Percentiles rank a stretch among this genome's conserved stretches.
Evolutionary conservation across 1,139 yeast species (phyloP).

Genomic region (Zygoascus hellenicus): DNA sequence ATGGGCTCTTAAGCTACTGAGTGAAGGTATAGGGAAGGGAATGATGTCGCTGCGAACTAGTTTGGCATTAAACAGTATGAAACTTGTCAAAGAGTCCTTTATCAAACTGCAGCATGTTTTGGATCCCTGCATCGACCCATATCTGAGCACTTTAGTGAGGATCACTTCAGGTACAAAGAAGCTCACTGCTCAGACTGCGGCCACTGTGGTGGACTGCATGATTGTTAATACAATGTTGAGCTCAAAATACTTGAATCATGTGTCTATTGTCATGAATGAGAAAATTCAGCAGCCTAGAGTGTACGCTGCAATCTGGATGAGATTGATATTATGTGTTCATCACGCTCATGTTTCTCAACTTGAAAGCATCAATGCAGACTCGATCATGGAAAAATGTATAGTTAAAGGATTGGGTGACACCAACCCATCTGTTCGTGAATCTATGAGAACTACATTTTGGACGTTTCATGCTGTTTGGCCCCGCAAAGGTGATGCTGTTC

Average conservation of each 20-base stretch:
- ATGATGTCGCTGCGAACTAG: conserved; percentile 77
- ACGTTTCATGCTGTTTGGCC: conserved; percentile 49
- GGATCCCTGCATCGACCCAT: conserved; percentile 59
- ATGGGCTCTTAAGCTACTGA: conserved; percentile 39
- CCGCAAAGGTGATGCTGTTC: conserved; percentile 35
- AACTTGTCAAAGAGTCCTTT: conserved; percentile 68
- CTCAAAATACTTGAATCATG: conserved; percentile 47
- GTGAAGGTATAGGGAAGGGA: conserved; percentile 66
- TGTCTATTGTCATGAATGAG: conserved; percentile 54
- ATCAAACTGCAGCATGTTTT: conserved; percentile 44
- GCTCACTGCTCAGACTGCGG: conserved; percentile 71
- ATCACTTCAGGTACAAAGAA: conserved; percentile 72
- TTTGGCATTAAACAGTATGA: conserved; percentile 68
- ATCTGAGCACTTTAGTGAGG: conserved; percentile 53
- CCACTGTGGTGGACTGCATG: conserved; percentile 58
- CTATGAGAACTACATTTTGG: conserved; percentile 75
- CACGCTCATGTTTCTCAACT: conserved; percentile 36
- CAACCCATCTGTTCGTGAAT: conserved; percentile 71
- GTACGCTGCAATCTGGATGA: conserved; percentile 66
- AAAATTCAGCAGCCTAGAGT: conserved; percentile 66
- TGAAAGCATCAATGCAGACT: conserved; percentile 38
- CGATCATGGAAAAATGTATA: conserved; percentile 48
- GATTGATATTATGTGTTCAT: conserved; percentile 48
- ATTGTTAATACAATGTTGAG: conserved; percentile 52
- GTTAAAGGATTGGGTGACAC: conserved; percentile 69